Conservation (phyloP, 129 eudicot species). For the Gnaphalium uliginosum region DNA sequence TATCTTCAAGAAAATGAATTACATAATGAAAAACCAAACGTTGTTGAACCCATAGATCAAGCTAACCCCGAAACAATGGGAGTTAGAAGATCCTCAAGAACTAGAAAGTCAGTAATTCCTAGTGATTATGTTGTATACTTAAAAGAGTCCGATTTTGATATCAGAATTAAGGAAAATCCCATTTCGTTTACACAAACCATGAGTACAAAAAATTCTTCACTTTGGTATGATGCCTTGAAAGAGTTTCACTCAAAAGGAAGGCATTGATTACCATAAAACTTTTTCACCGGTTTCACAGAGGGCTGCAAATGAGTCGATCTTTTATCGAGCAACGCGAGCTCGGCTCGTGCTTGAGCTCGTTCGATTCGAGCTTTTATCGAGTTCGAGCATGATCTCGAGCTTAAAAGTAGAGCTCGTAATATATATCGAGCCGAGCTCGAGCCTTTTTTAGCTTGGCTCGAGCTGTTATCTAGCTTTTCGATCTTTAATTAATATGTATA, state of each 20-base stretch:
- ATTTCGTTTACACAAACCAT: neutral
- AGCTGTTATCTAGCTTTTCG: no score
- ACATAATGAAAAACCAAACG: neutral
- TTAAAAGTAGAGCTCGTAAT: no score
- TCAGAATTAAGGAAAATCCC: neutral
- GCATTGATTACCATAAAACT: neutral
- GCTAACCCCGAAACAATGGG: neutral
- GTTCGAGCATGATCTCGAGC: no score
- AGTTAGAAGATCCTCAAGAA: neutral
- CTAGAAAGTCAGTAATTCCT: neutral
- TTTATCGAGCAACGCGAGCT: no score
- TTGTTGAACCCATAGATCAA: neutral
- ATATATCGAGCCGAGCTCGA: no score
- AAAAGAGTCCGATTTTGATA: neutral
- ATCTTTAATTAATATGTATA: no score
- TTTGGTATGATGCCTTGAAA: neutral
- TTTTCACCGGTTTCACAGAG: neutral
- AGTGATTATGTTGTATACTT: neutral
- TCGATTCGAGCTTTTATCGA: no score
- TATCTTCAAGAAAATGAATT: neutral
- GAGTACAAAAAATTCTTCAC: neutral
- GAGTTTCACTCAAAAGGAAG: constrained; percentile 4
- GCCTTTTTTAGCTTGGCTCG: no score
- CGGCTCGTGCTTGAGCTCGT: no score
- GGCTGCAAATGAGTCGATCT: no score